These are phyloP conservation scores for Herpetomonas tarakana DNA, from an alignment of 208 protist genomes.

Conservation along the genomic window DNA sequence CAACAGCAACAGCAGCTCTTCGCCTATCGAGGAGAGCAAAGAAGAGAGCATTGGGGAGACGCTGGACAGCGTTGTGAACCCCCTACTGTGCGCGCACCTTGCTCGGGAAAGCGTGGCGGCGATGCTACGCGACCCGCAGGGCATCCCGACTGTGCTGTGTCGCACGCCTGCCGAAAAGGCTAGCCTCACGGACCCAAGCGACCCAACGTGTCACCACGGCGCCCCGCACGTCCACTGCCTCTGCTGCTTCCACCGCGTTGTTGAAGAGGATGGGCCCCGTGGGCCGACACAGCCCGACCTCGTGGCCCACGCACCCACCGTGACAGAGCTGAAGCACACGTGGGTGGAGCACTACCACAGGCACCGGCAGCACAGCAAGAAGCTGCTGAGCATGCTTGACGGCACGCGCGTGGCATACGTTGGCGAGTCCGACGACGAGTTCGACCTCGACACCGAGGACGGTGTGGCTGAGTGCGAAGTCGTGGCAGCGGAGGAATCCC, in stretches of 20 bases:
- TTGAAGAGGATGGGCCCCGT: constrained; percentile 6
- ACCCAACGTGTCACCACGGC: not conserved
- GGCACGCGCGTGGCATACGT: constrained; percentile 10
- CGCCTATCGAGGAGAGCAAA: no score
- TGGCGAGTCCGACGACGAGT: constrained; percentile 12
- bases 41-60: not conserved
- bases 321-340: not conserved
- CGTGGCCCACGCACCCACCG: constrained; percentile 6
- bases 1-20: no score
- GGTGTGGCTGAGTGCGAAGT: constrained; percentile 31
- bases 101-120: constrained; percentile 32
- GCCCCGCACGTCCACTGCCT: constrained; percentile 49
- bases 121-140: not conserved
- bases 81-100: constrained; percentile 48
- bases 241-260: constrained; percentile 29
- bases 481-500: constrained; percentile 33
- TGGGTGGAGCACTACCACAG: constrained; percentile 13
- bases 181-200: not conserved
- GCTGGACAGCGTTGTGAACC: not conserved
- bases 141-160: constrained; percentile 22
- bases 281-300: not conserved
- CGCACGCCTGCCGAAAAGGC: constrained; percentile 5
- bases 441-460: constrained; percentile 17
- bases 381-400: constrained; percentile 34
- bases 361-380: constrained; percentile 15